Evolutionary conservation across 805 yeast genomes (phyloP), one percentile per base, ranked within the genome.

Genomic region (Cyberlindnera lachancei): DNA sequence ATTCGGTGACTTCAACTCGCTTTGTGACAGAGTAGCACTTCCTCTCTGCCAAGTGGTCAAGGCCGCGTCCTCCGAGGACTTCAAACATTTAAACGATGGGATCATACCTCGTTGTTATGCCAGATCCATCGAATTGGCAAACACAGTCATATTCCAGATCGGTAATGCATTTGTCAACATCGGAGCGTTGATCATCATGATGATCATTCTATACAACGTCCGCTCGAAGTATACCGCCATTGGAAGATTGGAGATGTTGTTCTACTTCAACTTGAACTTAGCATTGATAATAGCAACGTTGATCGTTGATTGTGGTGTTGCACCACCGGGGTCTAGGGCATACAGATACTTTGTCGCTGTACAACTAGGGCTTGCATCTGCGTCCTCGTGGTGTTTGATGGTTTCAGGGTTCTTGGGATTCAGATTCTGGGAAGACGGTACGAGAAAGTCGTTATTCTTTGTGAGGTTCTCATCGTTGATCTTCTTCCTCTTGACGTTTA

Each of bases 391-490:
- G 64, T 58, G 81, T 25, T 55, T 90, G 33, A 60, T 83, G 51
- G 63, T 75, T 33, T 79, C 80, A 38, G 96, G 96, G 4, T 52
- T 92, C 5, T 58, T 87, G 14, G 88, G 90, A 14, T 86, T 86
- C 55, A 92, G 87, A 55, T 59, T 88, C 22, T 92, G 95, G 94
- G 96, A 88, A 55, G 98, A 90, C 56, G 96, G 96, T 14, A 80
- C 95, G 2, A 50, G 55, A 13, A 63, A 52, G 36, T 76, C 95
- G 1, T 68, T 84, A 65, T 58, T 73, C 53, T 50, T 65, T 4
- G 55, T 82, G 25, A 64, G 85, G 37, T 30, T 66, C 3, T 44
- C 73, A 1, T 64, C 85, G n/a, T 30, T 65, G 2, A 44, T 61
- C 1, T 75, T 84, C 50, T 87, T 85, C 47, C 61, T 67, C 1